These are phyloP conservation scores for Fusarium mundagurra DNA, from an alignment of 2,329 filamentous ascomycete species.

Conservation along the genomic window DNA sequence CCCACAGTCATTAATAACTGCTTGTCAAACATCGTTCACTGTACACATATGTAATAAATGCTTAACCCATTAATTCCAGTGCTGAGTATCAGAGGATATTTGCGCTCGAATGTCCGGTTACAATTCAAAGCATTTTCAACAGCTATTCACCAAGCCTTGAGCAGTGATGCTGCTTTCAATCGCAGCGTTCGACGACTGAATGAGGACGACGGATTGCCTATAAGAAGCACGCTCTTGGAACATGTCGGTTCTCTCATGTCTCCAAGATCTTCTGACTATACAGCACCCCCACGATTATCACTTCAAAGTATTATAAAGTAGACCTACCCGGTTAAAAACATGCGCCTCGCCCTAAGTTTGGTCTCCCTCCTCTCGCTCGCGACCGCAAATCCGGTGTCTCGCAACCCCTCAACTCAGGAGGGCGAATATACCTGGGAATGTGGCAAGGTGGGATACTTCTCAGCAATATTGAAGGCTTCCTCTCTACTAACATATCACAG, in stretches of 20 bases:
- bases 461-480: background rate
- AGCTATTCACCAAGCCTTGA: background rate
- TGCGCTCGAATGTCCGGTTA: background rate
- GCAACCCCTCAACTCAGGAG: background rate
- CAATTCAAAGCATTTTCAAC: background rate
- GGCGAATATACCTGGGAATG: constrained; percentile 10
- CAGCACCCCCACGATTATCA: background rate
- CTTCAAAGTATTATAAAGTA: background rate
- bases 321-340: background rate
- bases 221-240: background rate
- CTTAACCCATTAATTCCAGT: rapidly evolving
- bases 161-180: background rate
- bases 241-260: background rate
- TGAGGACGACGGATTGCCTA: background rate
- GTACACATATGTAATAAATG: rapidly evolving
- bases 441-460: background rate
- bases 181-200: background rate
- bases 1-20: rapidly evolving
- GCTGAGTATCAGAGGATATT: background rate
- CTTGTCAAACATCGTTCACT: too few relatives aligned
- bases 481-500: background rate
- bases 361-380: background rate
- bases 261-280: background rate
- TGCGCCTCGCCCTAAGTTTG: background rate
- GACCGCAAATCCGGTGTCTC: background rate